Evolutionary conservation across 148 eudicot species (phyloP).

Genomic region (Amaranthus palmeri): DNA sequence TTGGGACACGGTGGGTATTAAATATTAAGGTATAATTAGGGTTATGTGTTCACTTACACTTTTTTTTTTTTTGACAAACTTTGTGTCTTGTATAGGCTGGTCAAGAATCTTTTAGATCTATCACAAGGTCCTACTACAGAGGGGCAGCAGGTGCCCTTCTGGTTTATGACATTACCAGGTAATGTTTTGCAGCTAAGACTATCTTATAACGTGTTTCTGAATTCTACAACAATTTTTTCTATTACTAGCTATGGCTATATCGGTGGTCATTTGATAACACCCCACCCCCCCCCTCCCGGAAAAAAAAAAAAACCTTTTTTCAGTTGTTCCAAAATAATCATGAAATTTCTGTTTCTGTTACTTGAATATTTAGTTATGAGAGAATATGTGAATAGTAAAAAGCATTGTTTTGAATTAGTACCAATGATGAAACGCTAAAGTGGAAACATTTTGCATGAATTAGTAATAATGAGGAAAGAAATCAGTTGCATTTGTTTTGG

Average conservation of each 20-base stretch:
- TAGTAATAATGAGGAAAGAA: no score
- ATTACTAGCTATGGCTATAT: neutral
- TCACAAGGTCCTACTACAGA: conserved; percentile 40
- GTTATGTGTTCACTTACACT: neutral
- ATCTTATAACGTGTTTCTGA: neutral
- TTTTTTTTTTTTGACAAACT: neutral
- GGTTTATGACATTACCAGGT: conserved; percentile 46
- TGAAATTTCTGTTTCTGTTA: no score
- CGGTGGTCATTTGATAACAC: neutral
- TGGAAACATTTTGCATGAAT: no score
- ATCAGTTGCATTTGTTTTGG: no score
- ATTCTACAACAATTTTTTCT: neutral
- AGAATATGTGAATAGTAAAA: no score
- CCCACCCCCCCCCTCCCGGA: neutral
- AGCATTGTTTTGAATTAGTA: no score
- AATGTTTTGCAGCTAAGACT: neutral
- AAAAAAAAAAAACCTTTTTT: no score
- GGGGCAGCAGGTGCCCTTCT: conserved; percentile 51
- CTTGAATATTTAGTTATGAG: no score
- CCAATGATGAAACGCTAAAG: no score
- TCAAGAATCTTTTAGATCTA: conserved; percentile 44
- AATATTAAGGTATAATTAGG: neutral
- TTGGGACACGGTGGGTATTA: conserved; percentile 38
- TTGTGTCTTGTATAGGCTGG: conserved; percentile 38
- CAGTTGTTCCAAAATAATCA: no score